Evolutionary conservation across 75 land plant genomes (phyloP).

Genomic region (Adiantum capillusveneris): DNA sequence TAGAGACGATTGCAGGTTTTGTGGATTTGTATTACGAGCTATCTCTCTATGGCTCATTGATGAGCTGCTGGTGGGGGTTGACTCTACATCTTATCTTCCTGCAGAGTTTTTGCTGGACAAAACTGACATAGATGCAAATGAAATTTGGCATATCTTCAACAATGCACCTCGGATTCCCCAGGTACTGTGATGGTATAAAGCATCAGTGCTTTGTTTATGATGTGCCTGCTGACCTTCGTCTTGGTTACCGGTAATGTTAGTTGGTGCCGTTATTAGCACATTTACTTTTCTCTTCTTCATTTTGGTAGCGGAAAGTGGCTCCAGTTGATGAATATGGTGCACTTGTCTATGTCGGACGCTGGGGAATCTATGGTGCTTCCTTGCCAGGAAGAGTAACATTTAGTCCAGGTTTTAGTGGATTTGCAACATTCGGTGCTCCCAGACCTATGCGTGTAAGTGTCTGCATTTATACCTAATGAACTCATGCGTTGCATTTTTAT

Average conservation of each 20-base stretch:
- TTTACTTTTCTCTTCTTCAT: no score
- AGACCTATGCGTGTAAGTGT: constrained; percentile 69
- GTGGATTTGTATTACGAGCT: not conserved
- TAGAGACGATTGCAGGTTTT: constrained; percentile 87
- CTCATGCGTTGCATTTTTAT: not conserved
- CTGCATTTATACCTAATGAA: not conserved
- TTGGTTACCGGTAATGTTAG: no score
- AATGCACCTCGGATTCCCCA: constrained; percentile 74
- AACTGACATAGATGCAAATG: constrained; percentile 61
- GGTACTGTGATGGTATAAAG: constrained; percentile 28
- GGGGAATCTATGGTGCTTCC: constrained; percentile 90
- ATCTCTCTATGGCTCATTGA: not conserved
- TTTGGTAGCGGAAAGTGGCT: constrained; percentile 51
- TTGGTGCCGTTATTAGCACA: no score
- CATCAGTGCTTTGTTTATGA: no score
- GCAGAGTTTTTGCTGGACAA: constrained; percentile 73
- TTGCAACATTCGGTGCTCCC: constrained; percentile 88
- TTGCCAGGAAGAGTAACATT: constrained; percentile 90
- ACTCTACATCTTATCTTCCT: constrained; percentile 1
- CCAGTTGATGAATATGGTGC: constrained; percentile 90
- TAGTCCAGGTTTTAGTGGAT: constrained; percentile 78
- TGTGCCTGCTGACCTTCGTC: no score
- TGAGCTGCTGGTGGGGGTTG: not conserved
- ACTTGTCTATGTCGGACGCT: constrained; percentile 75
- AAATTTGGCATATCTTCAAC: constrained; percentile 78